Percentiles rank a stretch among this genome's conserved stretches.
These are phyloP conservation scores for Gossypium bickii DNA, from an alignment of 345 rosid species.

Conservation along the genomic window DNA sequence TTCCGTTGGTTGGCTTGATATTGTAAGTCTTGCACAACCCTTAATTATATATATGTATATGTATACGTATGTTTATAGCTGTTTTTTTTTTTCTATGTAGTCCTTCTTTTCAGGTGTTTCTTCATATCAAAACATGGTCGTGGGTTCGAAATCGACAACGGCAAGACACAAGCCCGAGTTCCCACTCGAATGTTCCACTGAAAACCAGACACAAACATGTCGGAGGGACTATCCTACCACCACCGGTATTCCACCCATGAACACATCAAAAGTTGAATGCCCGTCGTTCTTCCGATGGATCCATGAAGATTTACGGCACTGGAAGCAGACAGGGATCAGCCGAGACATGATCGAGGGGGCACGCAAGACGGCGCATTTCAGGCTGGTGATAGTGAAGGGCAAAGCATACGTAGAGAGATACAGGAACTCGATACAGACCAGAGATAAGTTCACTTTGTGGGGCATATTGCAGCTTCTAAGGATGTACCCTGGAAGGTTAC, in stretches of 20 bases:
- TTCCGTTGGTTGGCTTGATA: background rate
- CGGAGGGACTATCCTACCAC: conserved; percentile 31
- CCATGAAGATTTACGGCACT: conserved; percentile 68
- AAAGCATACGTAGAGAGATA: conserved; percentile 57
- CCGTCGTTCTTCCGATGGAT: conserved; percentile 75
- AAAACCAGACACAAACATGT: conserved; percentile 25
- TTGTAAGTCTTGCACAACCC: background rate
- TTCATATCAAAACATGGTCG: background rate
- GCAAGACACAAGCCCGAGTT: background rate
- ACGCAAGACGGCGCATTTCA: conserved; percentile 50
- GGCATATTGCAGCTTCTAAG: conserved; percentile 69
- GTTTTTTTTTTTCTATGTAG: conserved; percentile 3
- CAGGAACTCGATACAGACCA: conserved; percentile 38
- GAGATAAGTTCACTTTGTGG: conserved; percentile 61
- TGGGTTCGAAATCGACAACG: background rate
- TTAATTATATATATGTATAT: background rate
- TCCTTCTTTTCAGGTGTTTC: conserved; percentile 18
- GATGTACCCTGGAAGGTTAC: conserved; percentile 59
- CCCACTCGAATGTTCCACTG: conserved; percentile 7
- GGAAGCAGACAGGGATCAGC: conserved; percentile 59
- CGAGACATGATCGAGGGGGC: conserved; percentile 55
- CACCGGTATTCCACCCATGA: conserved; percentile 2
- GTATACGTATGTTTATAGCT: background rate
- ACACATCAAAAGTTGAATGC: conserved; percentile 30
- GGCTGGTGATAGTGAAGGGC: conserved; percentile 52